A percentile compares a stretch with the other conserved stretches of the same genome.
phyloP scores from a whole-genome alignment of 176 grass and related monocot genomes.

The Zoysia pacifica region DNA sequence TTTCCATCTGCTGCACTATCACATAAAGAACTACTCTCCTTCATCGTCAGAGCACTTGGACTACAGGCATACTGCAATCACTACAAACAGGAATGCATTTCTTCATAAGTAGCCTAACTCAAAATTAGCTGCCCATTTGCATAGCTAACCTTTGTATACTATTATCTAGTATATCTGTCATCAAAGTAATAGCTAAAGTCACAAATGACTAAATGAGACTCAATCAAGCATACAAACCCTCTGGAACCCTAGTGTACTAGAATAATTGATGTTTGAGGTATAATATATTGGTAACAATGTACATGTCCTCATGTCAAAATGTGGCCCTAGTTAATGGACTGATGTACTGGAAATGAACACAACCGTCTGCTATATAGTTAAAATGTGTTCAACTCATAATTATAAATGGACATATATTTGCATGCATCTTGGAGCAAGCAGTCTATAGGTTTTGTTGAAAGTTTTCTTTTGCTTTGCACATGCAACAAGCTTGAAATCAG shows the following conservation, averaged over 20 bases:
- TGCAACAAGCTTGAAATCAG: constrained; percentile 1
- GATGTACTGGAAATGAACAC: not conserved
- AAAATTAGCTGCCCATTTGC: constrained; percentile 18
- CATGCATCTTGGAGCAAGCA: not conserved
- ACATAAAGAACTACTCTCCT: constrained; percentile 71
- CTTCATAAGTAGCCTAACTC: constrained; percentile 16
- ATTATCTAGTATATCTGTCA: constrained; percentile 5
- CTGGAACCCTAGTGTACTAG: not conserved
- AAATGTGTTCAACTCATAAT: not conserved
- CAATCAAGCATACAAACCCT: constrained; percentile 17
- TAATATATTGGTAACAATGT: not conserved
- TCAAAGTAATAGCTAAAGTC: not conserved
- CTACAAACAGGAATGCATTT: constrained; percentile 15
- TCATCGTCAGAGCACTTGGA: constrained; percentile 58
- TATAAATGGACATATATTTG: not conserved
- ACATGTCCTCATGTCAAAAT: constrained; percentile 9
- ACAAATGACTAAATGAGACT: not conserved
- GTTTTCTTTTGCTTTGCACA: constrained; percentile 2
- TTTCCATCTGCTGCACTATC: constrained; percentile 68
- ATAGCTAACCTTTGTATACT: not conserved
- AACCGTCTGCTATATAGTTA: not conserved
- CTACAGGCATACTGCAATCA: constrained; percentile 48
- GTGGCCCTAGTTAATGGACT: constrained; percentile 10
- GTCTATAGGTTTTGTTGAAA: not conserved
- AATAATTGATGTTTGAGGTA: constrained; percentile 20